phyloP scores from a whole-genome alignment of 768 basidiomycete species.

The Amanita pallidorosea region DNA sequence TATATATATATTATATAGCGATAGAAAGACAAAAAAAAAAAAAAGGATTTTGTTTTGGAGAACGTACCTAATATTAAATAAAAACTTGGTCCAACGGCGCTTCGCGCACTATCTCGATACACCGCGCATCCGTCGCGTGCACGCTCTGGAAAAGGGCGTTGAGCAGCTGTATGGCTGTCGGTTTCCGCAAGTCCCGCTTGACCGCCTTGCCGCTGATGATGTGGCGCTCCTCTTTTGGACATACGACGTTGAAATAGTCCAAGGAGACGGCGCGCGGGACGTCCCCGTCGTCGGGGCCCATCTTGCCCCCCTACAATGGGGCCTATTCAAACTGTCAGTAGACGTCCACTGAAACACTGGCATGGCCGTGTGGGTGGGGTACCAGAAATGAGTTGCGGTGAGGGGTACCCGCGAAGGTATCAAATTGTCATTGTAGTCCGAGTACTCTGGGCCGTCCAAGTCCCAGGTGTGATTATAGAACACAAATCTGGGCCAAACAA shows the following conservation, averaged over 20 bases:
- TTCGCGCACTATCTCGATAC: too few relatives aligned
- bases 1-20: too few relatives aligned
- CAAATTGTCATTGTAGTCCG: background rate
- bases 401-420: too few relatives aligned
- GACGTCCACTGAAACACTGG: too few relatives aligned
- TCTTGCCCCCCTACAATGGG: too few relatives aligned
- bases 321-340: too few relatives aligned
- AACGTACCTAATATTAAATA: conserved; percentile 6
- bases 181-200: background rate
- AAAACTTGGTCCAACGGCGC: background rate
- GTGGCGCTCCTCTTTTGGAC: conserved; percentile 3
- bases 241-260: conserved; percentile 6
- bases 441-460: background rate
- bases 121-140: conserved; percentile 3
- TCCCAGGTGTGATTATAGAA: conserved; percentile 5
- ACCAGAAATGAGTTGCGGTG: too few relatives aligned
- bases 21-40: too few relatives aligned
- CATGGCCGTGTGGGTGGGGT: too few relatives aligned
- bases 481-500: background rate
- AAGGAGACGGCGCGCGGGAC: conserved; percentile 5
- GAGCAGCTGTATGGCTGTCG: background rate
- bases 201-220: background rate
- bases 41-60: too few relatives aligned
- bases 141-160: background rate
- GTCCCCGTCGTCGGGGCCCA: too few relatives aligned